Evolutionary conservation across 306 rosid species (phyloP), one percentile per base, ranked within the genome.

Genomic region (Styphnolobium japonicum): DNA sequence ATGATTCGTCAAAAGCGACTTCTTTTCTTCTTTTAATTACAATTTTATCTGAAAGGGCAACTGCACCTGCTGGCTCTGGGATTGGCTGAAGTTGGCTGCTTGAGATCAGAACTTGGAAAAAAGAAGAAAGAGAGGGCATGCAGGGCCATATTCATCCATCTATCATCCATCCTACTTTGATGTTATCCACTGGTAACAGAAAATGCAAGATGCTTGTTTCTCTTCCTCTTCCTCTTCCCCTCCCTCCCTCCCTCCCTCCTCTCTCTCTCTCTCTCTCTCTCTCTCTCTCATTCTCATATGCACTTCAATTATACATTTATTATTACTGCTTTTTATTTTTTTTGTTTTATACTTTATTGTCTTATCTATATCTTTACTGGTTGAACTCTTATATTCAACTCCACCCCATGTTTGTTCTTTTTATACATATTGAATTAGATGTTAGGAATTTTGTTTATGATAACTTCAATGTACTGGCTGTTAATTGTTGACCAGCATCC

Each of bases 131-230:
- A 52, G 63, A 48, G 10, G 5, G 63, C 4, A 34, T 12, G n/a
- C 4, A 34, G 21, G n/a, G 71, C 78, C 73, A 67, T 75, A 63
- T 73, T 53, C 27, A 48, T 45, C 57, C 21, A 46, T 18, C 23
- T 23, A 51, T 51, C 79, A 80, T 83, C 87, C 83, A 79, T 83
- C 21, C 73, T 29, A 43, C 71, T 79, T 82, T 77, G 82, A 80
- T 74, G 85, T 81, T 86, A 88, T 90, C 92, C 91, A 76, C 88
- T 75, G 81, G 42, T 77, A 58, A 75, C 85, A 62, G 64, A 60
- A 16, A 16, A 39, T 36, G 36, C 37, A 52, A 72, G 18, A 80
- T 81, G 81, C 80, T 61, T 42, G 80, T 76, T 53, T 82, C 58
- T 71, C 79, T 87, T 3, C 39, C 73, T 21, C 57, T 76, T 67